Conservation (phyloP, 2,329 filamentous ascomycete genomes). For the Eurotiales sp. region DNA sequence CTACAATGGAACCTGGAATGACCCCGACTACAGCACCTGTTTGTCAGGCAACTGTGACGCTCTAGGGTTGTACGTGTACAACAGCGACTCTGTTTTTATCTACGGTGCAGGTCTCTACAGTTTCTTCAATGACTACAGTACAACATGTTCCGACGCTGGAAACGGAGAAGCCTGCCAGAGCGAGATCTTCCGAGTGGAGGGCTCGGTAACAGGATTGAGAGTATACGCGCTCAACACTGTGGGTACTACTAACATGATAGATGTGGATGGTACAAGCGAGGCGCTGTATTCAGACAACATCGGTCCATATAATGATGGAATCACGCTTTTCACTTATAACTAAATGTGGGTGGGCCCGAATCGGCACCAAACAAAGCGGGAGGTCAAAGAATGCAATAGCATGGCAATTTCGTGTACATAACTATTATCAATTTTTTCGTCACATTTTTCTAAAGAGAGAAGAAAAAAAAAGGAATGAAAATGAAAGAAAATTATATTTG, state of each 20-base stretch:
- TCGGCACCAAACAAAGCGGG: background rate
- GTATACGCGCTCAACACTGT: conserved; percentile 51
- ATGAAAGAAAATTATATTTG: no score
- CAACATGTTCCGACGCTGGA: conserved; percentile 38
- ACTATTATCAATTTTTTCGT: no score
- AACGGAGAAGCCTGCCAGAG: conserved; percentile 45
- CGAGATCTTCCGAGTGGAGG: conserved; percentile 48
- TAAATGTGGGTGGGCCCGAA: background rate
- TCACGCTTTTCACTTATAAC: conserved; percentile 37
- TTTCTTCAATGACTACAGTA: conserved; percentile 54
- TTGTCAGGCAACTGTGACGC: conserved; percentile 36
- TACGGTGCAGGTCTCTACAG: conserved; percentile 54
- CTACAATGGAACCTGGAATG: conserved; percentile 27
- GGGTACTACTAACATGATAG: conserved; percentile 44
- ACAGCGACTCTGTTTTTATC: conserved; percentile 40
- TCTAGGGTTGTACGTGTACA: conserved; percentile 48
- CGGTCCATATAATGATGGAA: conserved; percentile 42
- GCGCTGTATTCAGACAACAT: conserved; percentile 47
- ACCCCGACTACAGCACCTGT: conserved; percentile 33
- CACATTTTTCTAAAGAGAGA: no score
- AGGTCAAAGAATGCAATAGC: background rate
- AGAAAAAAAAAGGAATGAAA: no score
- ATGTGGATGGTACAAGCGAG: conserved; percentile 40
- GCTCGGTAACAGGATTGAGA: conserved; percentile 16
- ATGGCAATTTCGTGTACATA: no score